Evolutionary conservation across 768 basidiomycete species (phyloP), one percentile per base, ranked within the genome.

Genomic region (Punctularia strigosozonata): DNA sequence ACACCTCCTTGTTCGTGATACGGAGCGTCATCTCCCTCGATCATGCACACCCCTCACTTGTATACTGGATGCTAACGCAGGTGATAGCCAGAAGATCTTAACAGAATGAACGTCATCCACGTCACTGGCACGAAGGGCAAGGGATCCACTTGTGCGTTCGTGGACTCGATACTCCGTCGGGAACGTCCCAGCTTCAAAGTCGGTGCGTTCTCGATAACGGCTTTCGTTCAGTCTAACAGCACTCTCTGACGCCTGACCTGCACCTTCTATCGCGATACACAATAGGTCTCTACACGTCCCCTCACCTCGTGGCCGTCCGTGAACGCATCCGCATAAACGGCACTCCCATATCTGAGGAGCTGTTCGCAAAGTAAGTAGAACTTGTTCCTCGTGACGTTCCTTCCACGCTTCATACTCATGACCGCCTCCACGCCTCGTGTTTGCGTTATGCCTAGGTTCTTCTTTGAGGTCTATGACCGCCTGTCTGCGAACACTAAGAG

Each of bases 101-200:
- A 97, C 54, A 61, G 63, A 18, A 66, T 99, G 39, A 94, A 97
- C 57, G 89, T 94, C 41, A 75, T 98, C 34, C 94, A 99, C 64
- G 78, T 99, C 47, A 92, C 94, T 6, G 94, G 94, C 3, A 98
- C 95, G 4, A 99, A 99, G 61, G 94, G 94, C 24, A 99, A 99
- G 57, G 94, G 94, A 5, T 98, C 94, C 3, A 91, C 95, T 1
- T 88, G 86, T 46, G 94, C 95, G 6, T 98, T 98, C 51, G 73
- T 76, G 4, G 83, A 90, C 50, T 86, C 84, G 7, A 79, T 97
- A 38, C 64, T 98, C 36, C 74, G 87, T n/a, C 68, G 72, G 43
- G 60, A 70, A n/a, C 71, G 62, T 46, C 81, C 91, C 5, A 61
- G 68, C 2, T 86, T 80, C 67, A 91, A 79, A 65, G 73, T 86